Percentiles rank a stretch among this genome's conserved stretches.
Conservation (phyloP, 23 red algal genomes). For the Agarophyton chilense region DNA sequence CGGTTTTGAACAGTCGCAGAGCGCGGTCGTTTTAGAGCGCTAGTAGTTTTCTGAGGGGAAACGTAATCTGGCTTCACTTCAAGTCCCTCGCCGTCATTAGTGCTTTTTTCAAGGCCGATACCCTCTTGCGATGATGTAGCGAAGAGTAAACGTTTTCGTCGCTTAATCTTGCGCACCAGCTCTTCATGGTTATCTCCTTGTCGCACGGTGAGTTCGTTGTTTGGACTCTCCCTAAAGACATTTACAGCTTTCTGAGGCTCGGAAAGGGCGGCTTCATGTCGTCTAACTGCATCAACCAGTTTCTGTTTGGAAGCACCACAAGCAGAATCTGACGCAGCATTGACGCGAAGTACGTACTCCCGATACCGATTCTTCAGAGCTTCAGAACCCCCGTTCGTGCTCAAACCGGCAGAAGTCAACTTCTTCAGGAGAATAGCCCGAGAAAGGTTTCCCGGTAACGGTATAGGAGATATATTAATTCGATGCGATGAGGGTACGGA, state of each 20-base stretch:
- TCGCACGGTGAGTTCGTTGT: neutral
- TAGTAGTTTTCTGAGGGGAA: neutral
- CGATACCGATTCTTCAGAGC: neutral
- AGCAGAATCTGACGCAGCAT: constrained; percentile 36
- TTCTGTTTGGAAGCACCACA: neutral
- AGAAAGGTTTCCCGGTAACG: constrained; percentile 4
- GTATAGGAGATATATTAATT: neutral
- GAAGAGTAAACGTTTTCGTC: neutral
- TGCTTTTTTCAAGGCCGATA: neutral
- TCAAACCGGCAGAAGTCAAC: neutral
- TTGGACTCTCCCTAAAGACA: constrained; percentile 4
- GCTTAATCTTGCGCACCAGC: constrained; percentile 20
- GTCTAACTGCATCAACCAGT: neutral
- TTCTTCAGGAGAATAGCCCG: neutral
- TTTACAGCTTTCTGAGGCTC: neutral
- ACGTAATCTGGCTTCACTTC: neutral
- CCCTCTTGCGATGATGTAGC: neutral
- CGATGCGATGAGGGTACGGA: neutral
- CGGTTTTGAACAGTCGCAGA: neutral
- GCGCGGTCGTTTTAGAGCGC: neutral
- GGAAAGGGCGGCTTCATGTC: constrained; percentile 7
- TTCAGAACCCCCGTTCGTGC: neutral
- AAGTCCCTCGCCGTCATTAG: neutral
- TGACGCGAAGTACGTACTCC: constrained; percentile 41
- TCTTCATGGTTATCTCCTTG: constrained; percentile 39